Conservation (phyloP, 2,329 filamentous ascomycete genomes). For the Metarhizium anisopliae region DNA sequence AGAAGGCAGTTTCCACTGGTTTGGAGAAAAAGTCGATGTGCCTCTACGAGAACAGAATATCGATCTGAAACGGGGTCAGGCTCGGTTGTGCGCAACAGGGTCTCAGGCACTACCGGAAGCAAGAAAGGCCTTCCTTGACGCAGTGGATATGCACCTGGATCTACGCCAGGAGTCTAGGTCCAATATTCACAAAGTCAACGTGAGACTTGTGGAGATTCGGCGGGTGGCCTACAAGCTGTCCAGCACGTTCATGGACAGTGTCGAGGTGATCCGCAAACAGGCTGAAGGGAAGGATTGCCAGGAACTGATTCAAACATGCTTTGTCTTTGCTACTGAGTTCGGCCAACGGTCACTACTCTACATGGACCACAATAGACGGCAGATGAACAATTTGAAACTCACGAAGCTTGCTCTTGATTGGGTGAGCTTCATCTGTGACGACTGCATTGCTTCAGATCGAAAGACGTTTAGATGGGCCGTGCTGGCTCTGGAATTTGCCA, state of each 20-base stretch:
- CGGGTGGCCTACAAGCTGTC: conserved; percentile 93
- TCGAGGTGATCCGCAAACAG: conserved; percentile 84
- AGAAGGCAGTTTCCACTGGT: conserved; percentile 72
- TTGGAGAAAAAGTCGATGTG: conserved; percentile 64
- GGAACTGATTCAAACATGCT: conserved; percentile 94
- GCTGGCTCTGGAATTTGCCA: conserved; percentile 87
- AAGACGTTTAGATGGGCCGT: conserved; percentile 98
- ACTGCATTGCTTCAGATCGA: conserved; percentile 86
- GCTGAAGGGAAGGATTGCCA: conserved; percentile 79
- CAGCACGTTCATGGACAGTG: conserved; percentile 98
- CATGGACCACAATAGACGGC: conserved; percentile 89
- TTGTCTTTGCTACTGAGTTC: conserved; percentile 98
- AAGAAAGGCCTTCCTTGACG: conserved; percentile 66
- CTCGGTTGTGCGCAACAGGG: conserved; percentile 82
- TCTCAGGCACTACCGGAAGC: conserved; percentile 72
- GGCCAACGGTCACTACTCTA: conserved; percentile 89
- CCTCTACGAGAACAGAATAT: conserved; percentile 68
- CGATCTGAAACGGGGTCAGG: conserved; percentile 77
- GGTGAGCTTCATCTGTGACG: conserved; percentile 96
- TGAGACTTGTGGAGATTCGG: conserved; percentile 85
- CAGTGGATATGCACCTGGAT: conserved; percentile 77
- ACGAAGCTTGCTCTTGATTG: conserved; percentile 91
- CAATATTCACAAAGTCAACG: conserved; percentile 86
- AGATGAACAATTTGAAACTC: conserved; percentile 95
- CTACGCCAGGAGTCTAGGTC: conserved; percentile 87